phyloP scores from a whole-genome alignment of 805 yeast species.

The Priceomyces melissophilus region DNA sequence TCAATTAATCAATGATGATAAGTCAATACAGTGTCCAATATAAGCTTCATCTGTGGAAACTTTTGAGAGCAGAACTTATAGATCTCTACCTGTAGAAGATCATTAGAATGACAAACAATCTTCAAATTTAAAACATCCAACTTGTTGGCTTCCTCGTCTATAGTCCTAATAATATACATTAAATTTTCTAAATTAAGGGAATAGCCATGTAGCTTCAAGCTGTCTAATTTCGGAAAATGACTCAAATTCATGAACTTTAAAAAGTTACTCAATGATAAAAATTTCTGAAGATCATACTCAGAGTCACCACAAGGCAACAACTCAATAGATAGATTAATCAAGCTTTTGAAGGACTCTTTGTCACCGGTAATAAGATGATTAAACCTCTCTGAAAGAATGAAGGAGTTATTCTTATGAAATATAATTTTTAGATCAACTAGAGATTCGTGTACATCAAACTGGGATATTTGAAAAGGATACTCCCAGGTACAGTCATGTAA shows the following conservation, averaged over 20 bases:
- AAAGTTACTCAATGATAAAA: constrained; percentile 3
- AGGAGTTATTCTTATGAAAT: constrained; percentile 28
- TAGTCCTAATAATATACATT: not conserved
- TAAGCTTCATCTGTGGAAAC: constrained; percentile 4
- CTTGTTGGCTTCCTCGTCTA: not conserved
- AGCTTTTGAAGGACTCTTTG: constrained; percentile 10
- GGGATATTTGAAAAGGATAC: constrained; percentile 47
- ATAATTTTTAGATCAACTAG: constrained; percentile 21
- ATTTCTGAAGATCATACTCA: constrained; percentile 1
- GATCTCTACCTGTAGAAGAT: constrained; percentile 1
- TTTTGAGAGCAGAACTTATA: not conserved
- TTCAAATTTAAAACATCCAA: constrained; percentile 4
- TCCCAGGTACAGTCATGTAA: constrained; percentile 53
- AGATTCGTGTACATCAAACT: constrained; percentile 26
- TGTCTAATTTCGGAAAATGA: constrained; percentile 14
- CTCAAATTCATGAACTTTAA: constrained; percentile 3
- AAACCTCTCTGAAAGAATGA: constrained; percentile 37
- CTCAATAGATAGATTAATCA: constrained; percentile 4
- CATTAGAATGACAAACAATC: constrained; percentile 2
- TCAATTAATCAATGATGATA: too few species aligned
- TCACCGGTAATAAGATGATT: constrained; percentile 17
- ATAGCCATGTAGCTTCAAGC: constrained; percentile 22
- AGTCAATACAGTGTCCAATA: constrained; percentile 1
- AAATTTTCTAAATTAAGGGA: constrained; percentile 11
- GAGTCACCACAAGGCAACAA: not conserved